phyloP scores from a whole-genome alignment of 176 grass and related monocot species.

The Carex myosuroides region DNA sequence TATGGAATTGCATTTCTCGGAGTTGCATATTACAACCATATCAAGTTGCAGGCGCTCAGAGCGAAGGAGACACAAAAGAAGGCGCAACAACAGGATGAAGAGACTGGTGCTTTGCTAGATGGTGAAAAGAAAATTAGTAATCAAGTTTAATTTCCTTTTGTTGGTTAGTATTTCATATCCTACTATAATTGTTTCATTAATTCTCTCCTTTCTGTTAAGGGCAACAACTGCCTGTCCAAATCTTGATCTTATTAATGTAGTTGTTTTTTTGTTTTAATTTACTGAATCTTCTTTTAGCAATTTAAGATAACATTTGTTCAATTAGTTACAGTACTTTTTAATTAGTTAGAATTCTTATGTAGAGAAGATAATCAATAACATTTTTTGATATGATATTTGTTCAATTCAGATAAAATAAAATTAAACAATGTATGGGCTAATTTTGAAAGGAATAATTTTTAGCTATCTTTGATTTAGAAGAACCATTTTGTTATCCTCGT shows the following conservation, averaged over 20 bases:
- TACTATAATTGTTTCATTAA: not conserved
- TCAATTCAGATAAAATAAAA: not conserved
- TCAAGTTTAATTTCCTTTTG: constrained; percentile 36
- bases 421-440: not conserved
- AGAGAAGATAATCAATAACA: not conserved
- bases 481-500: not conserved
- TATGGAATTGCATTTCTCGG: constrained; percentile 86
- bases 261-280: not conserved
- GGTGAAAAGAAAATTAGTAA: constrained; percentile 59
- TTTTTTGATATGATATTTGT: not conserved
- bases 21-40: constrained; percentile 87
- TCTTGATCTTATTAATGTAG: not conserved
- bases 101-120: constrained; percentile 57
- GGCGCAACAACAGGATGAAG: constrained; percentile 42
- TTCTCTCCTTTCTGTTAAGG: not conserved
- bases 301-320: not conserved
- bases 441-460: not conserved
- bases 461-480: not conserved
- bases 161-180: not conserved
- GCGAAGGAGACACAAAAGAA: constrained; percentile 82
- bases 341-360: not conserved
- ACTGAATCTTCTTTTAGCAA: not conserved
- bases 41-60: constrained; percentile 84
- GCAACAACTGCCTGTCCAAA: not conserved
- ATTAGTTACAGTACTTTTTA: not conserved